A percentile compares a stretch with the other conserved stretches of the same genome.
These are phyloP conservation scores for Phytopythium delawarense DNA, from an alignment of 352 stramenopile species.

Conservation along the genomic window DNA sequence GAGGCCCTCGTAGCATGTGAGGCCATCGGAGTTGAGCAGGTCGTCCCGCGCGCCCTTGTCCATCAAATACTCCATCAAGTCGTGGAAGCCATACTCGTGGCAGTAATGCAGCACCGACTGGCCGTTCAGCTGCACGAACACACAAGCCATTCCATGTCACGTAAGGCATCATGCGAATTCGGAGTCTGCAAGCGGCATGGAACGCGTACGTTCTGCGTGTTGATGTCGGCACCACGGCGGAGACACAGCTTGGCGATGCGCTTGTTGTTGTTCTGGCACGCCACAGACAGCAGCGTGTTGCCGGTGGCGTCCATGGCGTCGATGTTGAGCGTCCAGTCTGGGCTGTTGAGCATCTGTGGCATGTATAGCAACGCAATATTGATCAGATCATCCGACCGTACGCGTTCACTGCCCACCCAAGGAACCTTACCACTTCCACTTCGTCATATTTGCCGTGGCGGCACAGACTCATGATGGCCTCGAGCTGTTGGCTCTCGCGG, in stretches of 20 bases:
- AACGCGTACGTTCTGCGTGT: conserved; percentile 86
- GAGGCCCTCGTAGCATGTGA: conserved; percentile 94
- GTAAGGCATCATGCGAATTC: not conserved
- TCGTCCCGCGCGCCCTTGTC: conserved; percentile 92
- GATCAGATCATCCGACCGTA: not conserved
- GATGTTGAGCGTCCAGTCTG: conserved; percentile 89
- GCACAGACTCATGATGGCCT: conserved; percentile 87
- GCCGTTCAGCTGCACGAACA: conserved; percentile 62
- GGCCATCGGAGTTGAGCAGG: conserved; percentile 89
- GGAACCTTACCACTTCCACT: conserved; percentile 49
- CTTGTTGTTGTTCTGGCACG: conserved; percentile 96
- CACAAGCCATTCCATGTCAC: not conserved
- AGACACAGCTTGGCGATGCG: conserved; percentile 94
- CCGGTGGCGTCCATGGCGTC: conserved; percentile 90
- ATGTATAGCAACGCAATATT: conserved; percentile 7
- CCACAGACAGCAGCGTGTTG: conserved; percentile 92
- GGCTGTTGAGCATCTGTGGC: conserved; percentile 77
- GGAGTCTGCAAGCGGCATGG: not conserved
- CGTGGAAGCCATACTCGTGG: conserved; percentile 93
- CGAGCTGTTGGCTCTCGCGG: conserved; percentile 87
- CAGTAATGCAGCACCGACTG: conserved; percentile 93
- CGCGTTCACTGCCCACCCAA: not conserved
- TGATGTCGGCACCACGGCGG: conserved; percentile 89
- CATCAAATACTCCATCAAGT: conserved; percentile 93
- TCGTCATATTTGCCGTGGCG: conserved; percentile 90